Conservation (phyloP, 495 filamentous ascomycete species). For the Aspergillus leporis region DNA sequence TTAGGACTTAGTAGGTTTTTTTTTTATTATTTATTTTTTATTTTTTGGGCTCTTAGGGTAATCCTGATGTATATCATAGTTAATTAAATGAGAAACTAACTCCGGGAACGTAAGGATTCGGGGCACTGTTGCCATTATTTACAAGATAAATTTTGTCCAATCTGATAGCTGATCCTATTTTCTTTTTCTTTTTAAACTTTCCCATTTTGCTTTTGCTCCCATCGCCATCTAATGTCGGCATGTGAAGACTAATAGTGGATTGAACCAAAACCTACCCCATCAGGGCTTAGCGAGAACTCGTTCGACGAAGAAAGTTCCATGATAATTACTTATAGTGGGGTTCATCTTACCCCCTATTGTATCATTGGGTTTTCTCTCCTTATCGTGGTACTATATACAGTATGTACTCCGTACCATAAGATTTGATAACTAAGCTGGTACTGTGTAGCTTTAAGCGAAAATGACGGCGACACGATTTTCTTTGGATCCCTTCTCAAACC, state of each 20-base stretch:
- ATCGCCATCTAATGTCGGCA: not conserved
- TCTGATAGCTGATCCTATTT: not conserved
- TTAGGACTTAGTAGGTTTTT: not conserved
- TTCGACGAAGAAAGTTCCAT: constrained; percentile 5
- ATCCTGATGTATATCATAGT: not conserved
- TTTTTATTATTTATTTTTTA: no score
- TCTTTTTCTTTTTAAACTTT: constrained; percentile 1
- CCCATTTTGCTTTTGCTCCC: not conserved
- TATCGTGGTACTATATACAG: not conserved
- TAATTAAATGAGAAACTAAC: not conserved
- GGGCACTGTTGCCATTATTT: not conserved
- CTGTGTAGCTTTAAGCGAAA: not conserved
- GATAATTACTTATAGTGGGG: constrained; percentile 4
- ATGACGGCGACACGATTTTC: not conserved
- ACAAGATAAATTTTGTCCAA: not conserved
- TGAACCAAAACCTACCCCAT: not conserved
- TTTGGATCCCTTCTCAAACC: not conserved
- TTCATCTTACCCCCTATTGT: not conserved
- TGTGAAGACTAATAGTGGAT: not conserved
- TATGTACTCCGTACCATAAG: not conserved
- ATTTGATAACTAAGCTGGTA: not conserved
- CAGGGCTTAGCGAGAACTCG: constrained; percentile 9
- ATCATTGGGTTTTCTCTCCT: not conserved
- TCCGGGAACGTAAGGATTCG: not conserved
- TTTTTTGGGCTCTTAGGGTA: not conserved